Percentiles rank a stretch among this genome's conserved stretches.
These are phyloP conservation scores for Effrenium voratum DNA, from an alignment of 73 alveolate genomes.

Conservation along the genomic window DNA sequence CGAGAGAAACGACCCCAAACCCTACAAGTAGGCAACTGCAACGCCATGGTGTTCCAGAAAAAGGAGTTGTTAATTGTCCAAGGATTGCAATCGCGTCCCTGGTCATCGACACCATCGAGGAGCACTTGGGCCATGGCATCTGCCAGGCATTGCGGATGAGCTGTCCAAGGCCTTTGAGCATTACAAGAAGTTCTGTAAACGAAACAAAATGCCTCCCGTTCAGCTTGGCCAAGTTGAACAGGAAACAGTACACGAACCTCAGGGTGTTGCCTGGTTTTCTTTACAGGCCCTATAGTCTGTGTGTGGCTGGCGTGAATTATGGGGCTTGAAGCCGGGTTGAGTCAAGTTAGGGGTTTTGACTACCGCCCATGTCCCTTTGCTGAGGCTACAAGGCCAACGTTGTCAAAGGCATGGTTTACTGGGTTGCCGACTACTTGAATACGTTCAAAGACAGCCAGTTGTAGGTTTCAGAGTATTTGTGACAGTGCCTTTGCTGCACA, in stretches of 20 bases:
- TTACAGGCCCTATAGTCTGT: neutral
- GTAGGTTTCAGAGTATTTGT: neutral
- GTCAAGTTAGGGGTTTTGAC: neutral
- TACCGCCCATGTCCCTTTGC: neutral
- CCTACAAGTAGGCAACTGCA: neutral
- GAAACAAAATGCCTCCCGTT: neutral
- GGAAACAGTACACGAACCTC: neutral
- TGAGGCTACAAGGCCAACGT: neutral
- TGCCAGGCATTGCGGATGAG: neutral
- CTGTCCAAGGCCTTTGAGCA: neutral
- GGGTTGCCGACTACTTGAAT: neutral
- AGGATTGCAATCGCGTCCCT: neutral
- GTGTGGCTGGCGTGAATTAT: neutral
- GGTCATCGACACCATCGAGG: neutral
- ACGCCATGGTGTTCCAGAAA: neutral
- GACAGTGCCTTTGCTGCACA: neutral
- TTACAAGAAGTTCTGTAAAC: neutral
- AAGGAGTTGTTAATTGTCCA: neutral
- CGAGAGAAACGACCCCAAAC: neutral
- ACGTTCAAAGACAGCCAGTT: neutral
- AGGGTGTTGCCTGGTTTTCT: neutral
- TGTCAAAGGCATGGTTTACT: neutral
- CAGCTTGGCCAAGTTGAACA: neutral
- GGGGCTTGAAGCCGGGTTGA: neutral
- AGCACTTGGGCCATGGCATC: neutral